These are phyloP conservation scores for Chionographis japonica DNA, from an alignment of 106 monocot genomes.

Conservation along the genomic window DNA sequence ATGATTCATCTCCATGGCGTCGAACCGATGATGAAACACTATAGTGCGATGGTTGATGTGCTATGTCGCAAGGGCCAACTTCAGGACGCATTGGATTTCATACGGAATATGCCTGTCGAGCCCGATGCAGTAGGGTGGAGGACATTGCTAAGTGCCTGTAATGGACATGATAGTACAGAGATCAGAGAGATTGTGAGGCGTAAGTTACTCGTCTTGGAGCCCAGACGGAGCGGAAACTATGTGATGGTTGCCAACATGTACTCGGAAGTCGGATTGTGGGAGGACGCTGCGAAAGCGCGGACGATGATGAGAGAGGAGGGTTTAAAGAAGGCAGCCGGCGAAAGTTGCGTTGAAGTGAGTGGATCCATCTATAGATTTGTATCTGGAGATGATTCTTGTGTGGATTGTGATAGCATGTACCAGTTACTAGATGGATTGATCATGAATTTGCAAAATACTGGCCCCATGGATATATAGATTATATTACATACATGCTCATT, in stretches of 20 bases:
- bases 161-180: constrained; percentile 20
- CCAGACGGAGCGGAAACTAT: constrained; percentile 55
- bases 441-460: constrained; percentile 34
- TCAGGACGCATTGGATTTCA: constrained; percentile 51
- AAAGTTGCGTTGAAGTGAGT: constrained; percentile 57
- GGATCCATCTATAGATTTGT: constrained; percentile 33
- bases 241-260: constrained; percentile 73
- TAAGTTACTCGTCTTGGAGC: constrained; percentile 55
- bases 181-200: constrained; percentile 31
- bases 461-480: constrained; percentile 1
- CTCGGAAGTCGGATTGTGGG: constrained; percentile 60
- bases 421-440: constrained; percentile 36
- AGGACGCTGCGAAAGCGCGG: constrained; percentile 50
- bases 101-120: constrained; percentile 36
- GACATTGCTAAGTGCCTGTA: constrained; percentile 59
- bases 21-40: constrained; percentile 55
- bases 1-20: constrained; percentile 37
- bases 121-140: constrained; percentile 78
- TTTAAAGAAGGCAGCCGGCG: constrained; percentile 61
- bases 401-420: constrained; percentile 1
- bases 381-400: constrained; percentile 36
- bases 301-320: constrained; percentile 58
- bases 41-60: constrained; percentile 70
- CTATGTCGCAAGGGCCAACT: constrained; percentile 56
- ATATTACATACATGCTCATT: background rate